Evolutionary conservation across 768 basidiomycete species (phyloP), one percentile per base, ranked within the genome.

Genomic region (Calocybe gangraenosa): DNA sequence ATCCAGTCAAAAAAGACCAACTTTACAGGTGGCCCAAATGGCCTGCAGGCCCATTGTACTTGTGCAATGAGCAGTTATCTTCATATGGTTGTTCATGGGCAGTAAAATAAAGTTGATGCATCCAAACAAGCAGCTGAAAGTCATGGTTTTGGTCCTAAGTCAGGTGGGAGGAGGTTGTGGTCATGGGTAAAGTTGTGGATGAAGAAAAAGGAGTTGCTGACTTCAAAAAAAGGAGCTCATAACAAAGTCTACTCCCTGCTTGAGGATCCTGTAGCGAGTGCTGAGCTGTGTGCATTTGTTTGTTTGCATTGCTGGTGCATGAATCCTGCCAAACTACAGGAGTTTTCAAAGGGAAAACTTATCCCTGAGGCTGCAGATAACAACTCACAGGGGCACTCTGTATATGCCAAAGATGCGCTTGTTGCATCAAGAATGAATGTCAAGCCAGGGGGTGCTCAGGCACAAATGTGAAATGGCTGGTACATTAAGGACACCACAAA

Each of bases 251-350:
- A 47, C 46, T 58, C 60, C 15, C 41, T 68, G 3, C 53, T 64
- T 17, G 33, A 54, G 21, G 62, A 67, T 37, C 62, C 64, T 10
- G 42, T 10, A 3, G 57, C 65, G 17, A 20, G 37, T 10, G 62
- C 57, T 15, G 65, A 64, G 40, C 46, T 66, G 11, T 46, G 58
- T 1, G 45, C 63, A 21, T 68, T 52, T 48, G 14, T 67, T 17
- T 51, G 58, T 3, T 60, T 61, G 19, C 57, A 69, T 37, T 68
- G 68, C 52, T 68, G 67, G 67, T 47, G 61, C 21, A 63, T 65
- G 48, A 40, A 66, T 49, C 67, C 67, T 3, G 47, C 30, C 20
- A 70, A 66, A 48, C 43, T 69, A 18, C 53, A 36, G 0, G 50
- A 58, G 19, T 65, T 62, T 53, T 57, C 15, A 1, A 31, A 60